Conservation (phyloP, 2,329 filamentous ascomycete genomes). For the Albophoma yamanashiensis region DNA sequence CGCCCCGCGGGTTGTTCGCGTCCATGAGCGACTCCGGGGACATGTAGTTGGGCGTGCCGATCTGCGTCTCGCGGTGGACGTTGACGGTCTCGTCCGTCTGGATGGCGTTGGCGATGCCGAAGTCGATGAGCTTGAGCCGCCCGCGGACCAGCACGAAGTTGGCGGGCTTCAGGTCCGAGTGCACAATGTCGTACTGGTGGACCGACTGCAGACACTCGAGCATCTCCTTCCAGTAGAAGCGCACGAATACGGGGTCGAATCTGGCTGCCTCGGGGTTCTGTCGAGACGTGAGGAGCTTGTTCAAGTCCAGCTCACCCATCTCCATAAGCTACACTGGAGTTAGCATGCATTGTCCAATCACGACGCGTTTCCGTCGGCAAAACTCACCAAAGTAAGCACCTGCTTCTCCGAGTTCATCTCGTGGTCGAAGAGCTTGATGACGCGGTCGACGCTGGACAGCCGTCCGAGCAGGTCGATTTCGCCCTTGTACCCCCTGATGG, state of each 20-base stretch:
- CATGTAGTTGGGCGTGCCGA: constrained; percentile 98
- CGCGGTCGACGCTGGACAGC: constrained; percentile 74
- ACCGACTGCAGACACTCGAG: constrained; percentile 87
- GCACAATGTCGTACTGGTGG: constrained; percentile 83
- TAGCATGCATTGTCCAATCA: background rate
- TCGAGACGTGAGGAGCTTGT: constrained; percentile 68
- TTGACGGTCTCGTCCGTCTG: constrained; percentile 94
- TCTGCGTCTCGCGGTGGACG: constrained; percentile 88
- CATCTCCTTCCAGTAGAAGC: constrained; percentile 99
- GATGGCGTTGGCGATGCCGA: constrained; percentile 96
- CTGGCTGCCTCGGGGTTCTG: constrained; percentile 61
- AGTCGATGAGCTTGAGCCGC: constrained; percentile 90
- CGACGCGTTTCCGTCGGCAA: no score
- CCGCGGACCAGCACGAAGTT: constrained; percentile 94
- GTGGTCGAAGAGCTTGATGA: constrained; percentile 84
- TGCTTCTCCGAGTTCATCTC: constrained; percentile 91
- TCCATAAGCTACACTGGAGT: constrained; percentile 67
- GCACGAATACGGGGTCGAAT: constrained; percentile 82
- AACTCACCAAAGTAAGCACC: constrained; percentile 68
- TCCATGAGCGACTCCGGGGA: constrained; percentile 90
- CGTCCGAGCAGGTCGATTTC: constrained; percentile 87
- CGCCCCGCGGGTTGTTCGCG: constrained; percentile 54
- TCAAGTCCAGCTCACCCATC: constrained; percentile 87
- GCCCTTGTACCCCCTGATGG: constrained; percentile 80
- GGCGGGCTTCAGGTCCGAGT: constrained; percentile 92